Conservation (phyloP, 2,329 filamentous ascomycete species). For the Phaeoacremonium minimum region DNA sequence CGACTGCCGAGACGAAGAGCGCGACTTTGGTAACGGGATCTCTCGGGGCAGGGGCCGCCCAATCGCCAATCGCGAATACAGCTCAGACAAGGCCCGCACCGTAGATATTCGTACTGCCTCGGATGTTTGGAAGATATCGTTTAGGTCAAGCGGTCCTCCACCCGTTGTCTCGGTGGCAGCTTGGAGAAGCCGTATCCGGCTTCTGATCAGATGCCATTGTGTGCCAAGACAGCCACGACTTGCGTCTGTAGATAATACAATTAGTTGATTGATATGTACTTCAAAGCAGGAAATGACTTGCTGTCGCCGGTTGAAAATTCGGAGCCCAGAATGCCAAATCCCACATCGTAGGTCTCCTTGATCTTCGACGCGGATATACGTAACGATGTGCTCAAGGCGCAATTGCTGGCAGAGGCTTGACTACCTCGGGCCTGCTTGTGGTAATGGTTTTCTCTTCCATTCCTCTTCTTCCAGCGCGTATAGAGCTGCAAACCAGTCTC, state of each 20-base stretch:
- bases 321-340: constrained; percentile 25
- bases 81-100: constrained; percentile 26
- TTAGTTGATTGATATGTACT: too few relatives aligned
- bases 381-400: constrained; percentile 28
- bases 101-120: constrained; percentile 25
- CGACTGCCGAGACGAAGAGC: constrained; percentile 5
- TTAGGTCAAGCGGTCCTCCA: constrained; percentile 22
- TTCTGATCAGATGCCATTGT: constrained; percentile 20
- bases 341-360: constrained; percentile 25
- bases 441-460: constrained; percentile 28
- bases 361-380: constrained; percentile 20
- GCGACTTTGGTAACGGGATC: constrained; percentile 14
- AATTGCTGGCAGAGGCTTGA: constrained; percentile 15
- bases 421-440: constrained; percentile 3
- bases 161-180: constrained; percentile 11
- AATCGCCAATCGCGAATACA: constrained; percentile 27
- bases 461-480: constrained; percentile 26
- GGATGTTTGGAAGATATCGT: constrained; percentile 24
- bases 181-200: constrained; percentile 20
- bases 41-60: constrained; percentile 22
- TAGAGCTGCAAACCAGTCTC: constrained; percentile 24
- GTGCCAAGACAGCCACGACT: constrained; percentile 18
- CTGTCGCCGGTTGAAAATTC: constrained; percentile 29
- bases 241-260: too few relatives aligned
- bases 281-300: too few relatives aligned